Evolutionary conservation across 208 protist species (phyloP).

Genomic region (Acanthamoeba culbertsoni): DNA sequence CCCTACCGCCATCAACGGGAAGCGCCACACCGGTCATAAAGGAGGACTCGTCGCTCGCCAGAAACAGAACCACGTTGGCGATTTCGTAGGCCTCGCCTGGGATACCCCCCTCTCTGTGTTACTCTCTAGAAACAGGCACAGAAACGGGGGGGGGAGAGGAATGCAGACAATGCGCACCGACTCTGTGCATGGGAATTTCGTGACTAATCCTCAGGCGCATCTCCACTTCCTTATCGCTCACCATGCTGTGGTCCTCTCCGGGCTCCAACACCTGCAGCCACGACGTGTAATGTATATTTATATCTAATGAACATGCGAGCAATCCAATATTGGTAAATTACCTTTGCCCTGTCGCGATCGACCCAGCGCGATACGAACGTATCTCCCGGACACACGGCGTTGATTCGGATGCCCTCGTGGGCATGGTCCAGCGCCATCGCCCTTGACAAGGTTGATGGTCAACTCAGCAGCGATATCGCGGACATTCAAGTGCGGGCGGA

Average conservation of each 20-base stretch:
- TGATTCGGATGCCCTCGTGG: slow-evolving; percentile 56
- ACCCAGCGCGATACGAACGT: slow-evolving; percentile 62
- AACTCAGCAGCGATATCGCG: not conserved
- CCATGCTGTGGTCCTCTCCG: not conserved
- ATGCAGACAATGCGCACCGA: not conserved
- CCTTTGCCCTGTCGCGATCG: not conserved
- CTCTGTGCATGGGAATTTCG: slow-evolving; percentile 59
- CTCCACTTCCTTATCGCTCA: slow-evolving; percentile 37
- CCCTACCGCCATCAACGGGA: slow-evolving; percentile 56
- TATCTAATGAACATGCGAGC: no score
- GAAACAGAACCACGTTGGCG: slow-evolving; percentile 53
- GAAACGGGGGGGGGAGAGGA: not conserved
- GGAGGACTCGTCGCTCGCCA: slow-evolving; percentile 47
- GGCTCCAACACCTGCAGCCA: slow-evolving; percentile 38
- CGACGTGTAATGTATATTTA: no score
- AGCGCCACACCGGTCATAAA: slow-evolving; percentile 57
- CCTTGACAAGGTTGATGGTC: not conserved
- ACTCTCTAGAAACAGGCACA: not conserved
- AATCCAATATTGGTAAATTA: not conserved
- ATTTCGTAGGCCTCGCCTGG: slow-evolving; percentile 14
- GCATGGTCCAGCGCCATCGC: slow-evolving; percentile 62
- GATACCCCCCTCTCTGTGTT: not conserved
- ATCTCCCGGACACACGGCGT: slow-evolving; percentile 61
- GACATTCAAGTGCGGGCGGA: no score
- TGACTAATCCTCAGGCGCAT: slow-evolving; percentile 29